Conservation (phyloP, 805 yeast species). For the Pichia nakasei region DNA sequence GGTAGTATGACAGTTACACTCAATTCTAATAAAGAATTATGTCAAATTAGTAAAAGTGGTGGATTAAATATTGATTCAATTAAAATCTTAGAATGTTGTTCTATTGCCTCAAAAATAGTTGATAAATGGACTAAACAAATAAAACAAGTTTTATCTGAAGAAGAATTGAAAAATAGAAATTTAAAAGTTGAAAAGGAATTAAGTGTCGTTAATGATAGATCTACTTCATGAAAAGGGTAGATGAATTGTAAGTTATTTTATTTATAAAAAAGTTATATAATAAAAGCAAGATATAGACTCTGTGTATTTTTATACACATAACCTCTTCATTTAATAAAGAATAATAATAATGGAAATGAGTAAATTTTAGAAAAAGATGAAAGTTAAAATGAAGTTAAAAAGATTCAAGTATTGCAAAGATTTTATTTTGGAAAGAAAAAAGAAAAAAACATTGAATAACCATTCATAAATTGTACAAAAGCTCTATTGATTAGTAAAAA, state of each 20-base stretch:
- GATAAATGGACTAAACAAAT: slow-evolving; percentile 58
- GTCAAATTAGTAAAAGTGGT: slow-evolving; percentile 86
- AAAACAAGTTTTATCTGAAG: slow-evolving; percentile 43
- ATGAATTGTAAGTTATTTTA: no score
- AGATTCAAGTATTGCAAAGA: no score
- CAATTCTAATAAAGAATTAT: slow-evolving; percentile 83
- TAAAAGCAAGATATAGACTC: no score
- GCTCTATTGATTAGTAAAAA: no score
- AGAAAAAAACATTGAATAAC: no score
- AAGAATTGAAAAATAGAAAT: slow-evolving; percentile 29
- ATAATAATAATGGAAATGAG: no score
- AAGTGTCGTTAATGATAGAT: slow-evolving; percentile 26
- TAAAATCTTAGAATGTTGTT: slow-evolving; percentile 58
- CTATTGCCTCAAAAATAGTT: slow-evolving; percentile 56
- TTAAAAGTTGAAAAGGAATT: slow-evolving; percentile 19
- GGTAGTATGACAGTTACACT: slow-evolving; percentile 80
- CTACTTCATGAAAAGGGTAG: not conserved
- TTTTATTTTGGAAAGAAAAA: not conserved
- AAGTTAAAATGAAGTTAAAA: no score
- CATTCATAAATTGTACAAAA: no score
- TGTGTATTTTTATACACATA: no score
- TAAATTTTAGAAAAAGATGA: no score
- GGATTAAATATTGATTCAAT: slow-evolving; percentile 76
- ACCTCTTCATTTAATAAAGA: no score
- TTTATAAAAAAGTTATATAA: not conserved